Percentiles rank a stretch among this genome's conserved stretches.
Evolutionary conservation across 2,329 filamentous ascomycete species (phyloP).

Genomic region (Didymella pinodella): DNA sequence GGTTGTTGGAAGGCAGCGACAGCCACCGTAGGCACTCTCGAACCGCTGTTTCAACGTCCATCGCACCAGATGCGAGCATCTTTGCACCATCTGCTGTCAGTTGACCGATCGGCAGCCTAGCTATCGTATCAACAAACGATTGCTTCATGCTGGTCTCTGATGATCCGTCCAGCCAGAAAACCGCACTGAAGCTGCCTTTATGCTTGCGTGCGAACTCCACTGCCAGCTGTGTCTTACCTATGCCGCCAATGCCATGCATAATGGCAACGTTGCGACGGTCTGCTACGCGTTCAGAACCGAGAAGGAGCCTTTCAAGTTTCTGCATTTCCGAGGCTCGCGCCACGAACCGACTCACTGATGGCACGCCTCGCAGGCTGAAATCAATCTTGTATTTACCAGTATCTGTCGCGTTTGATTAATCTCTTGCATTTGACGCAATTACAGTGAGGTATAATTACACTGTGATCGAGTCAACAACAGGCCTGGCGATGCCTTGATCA

Average conservation of each 20-base stretch:
- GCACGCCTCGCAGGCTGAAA: background rate
- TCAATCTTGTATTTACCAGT: background rate
- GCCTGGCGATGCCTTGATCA: background rate
- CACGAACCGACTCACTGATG: background rate
- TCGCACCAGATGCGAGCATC: background rate
- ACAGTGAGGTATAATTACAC: background rate
- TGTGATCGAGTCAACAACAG: background rate
- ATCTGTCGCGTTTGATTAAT: background rate
- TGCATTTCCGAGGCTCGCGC: background rate
- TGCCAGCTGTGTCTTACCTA: constrained; percentile 20
- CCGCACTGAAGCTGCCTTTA: background rate
- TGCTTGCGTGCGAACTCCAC: constrained; percentile 1
- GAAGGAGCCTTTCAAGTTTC: background rate
- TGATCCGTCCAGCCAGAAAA: constrained; percentile 12
- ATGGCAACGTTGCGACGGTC: background rate
- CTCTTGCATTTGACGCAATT: background rate
- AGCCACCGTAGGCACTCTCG: background rate
- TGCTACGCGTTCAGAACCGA: background rate
- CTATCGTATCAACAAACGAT: constrained; percentile 15
- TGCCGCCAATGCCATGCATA: constrained; percentile 7
- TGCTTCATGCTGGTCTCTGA: constrained; percentile 21
- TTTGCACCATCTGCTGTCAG: constrained; percentile 21
- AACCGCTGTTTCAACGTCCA: background rate
- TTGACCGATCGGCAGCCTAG: constrained; percentile 13
- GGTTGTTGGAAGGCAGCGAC: constrained; percentile 19